Conservation (phyloP, 371 early-diverging fungal genomes). For the Saksenaea oblongispora region DNA sequence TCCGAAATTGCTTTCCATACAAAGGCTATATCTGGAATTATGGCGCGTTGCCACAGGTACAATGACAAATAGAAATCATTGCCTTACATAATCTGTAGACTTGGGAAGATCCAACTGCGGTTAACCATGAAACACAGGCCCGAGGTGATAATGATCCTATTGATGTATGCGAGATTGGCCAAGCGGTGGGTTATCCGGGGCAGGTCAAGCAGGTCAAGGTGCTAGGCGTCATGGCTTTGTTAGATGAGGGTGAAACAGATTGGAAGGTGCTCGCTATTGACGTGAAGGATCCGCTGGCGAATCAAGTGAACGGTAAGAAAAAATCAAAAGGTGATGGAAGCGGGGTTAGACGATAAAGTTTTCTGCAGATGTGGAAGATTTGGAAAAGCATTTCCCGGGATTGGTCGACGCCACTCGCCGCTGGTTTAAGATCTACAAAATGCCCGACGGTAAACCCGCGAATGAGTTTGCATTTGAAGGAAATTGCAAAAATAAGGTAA, state of each 20-base stretch:
- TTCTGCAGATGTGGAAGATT: constrained; percentile 86
- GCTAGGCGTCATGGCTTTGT: constrained; percentile 95
- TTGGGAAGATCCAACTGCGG: constrained; percentile 96
- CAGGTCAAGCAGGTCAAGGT: constrained; percentile 99
- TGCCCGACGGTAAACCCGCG: constrained; percentile 98
- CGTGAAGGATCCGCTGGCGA: constrained; percentile 90
- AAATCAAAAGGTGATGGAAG: not conserved
- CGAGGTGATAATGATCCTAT: constrained; percentile 98
- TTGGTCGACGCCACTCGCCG: constrained; percentile 91
- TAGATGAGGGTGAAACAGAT: constrained; percentile 99
- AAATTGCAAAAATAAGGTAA: constrained; percentile 74
- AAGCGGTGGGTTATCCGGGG: constrained; percentile 84
- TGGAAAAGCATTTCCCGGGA: constrained; percentile 93
- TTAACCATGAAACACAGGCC: constrained; percentile 86
- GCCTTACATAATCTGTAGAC: constrained; percentile 58
- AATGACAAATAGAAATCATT: not conserved
- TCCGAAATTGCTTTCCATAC: constrained; percentile 99
- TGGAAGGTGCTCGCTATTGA: constrained; percentile 99
- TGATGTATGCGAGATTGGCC: constrained; percentile 98
- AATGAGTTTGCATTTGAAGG: constrained; percentile 98
- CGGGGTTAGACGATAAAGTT: not conserved
- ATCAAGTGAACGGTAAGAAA: constrained; percentile 78
- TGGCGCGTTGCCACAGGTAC: constrained; percentile 95
- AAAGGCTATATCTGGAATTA: constrained; percentile 99
- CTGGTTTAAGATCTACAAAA: constrained; percentile 99